These are phyloP conservation scores for Erodium moschatum DNA, from an alignment of 441 rosid species.

Conservation along the genomic window DNA sequence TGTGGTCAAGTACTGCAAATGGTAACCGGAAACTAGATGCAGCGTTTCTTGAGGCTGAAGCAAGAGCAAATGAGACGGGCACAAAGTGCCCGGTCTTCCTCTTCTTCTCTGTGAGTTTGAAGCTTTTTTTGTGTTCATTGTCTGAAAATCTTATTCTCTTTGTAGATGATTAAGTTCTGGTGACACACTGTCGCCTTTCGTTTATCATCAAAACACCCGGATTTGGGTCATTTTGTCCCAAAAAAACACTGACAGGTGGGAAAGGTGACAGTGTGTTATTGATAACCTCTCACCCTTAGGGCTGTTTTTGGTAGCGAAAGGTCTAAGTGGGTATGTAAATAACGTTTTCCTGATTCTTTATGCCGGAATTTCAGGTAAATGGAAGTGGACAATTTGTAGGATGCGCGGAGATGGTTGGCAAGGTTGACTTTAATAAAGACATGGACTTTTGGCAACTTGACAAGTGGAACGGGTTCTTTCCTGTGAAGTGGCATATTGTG, in stretches of 20 bases:
- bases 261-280: too few relatives aligned
- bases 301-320: too few relatives aligned
- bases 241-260: too few relatives aligned
- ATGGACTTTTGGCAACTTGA: constrained; percentile 58
- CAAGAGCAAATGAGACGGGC: constrained; percentile 30
- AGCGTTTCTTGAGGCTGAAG: constrained; percentile 37
- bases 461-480: constrained; percentile 56
- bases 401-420: constrained; percentile 57
- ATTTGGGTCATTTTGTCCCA: too few relatives aligned
- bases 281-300: too few relatives aligned
- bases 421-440: constrained; percentile 46
- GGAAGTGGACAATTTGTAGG: constrained; percentile 63
- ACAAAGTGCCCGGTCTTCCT: constrained; percentile 46
- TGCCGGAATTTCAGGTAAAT: constrained; percentile 37
- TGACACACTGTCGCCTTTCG: too few relatives aligned
- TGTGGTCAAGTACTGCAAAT: constrained; percentile 51
- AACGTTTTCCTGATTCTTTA: not conserved
- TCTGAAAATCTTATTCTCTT: not conserved
- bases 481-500: constrained; percentile 48
- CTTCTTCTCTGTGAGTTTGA: constrained; percentile 46
- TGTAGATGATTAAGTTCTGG: not conserved
- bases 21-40: constrained; percentile 58
- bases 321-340: too few relatives aligned
- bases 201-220: too few relatives aligned
- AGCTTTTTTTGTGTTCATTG: not conserved